phyloP scores from a whole-genome alignment of 495 filamentous ascomycete genomes.

The Talaromyces nanjingensis region DNA sequence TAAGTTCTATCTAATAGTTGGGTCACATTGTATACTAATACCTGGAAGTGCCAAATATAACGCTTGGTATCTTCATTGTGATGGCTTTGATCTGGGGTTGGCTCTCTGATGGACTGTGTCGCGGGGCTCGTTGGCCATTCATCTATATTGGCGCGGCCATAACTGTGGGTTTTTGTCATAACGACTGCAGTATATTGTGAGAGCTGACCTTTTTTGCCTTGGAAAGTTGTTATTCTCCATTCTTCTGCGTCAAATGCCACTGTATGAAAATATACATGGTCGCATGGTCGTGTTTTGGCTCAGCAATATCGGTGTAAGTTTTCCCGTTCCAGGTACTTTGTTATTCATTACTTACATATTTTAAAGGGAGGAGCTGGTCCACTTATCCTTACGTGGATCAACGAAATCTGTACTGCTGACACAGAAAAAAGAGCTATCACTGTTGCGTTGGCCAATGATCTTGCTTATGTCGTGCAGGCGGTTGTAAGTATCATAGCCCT shows the following conservation, averaged over 20 bases:
- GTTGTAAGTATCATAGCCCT: constrained; percentile 15
- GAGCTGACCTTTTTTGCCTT: background rate
- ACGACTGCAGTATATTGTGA: background rate
- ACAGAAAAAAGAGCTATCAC: constrained; percentile 21
- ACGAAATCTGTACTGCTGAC: constrained; percentile 23
- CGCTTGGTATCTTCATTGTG: constrained; percentile 25
- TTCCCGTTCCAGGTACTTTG: background rate
- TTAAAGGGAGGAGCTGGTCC: background rate
- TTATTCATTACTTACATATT: background rate
- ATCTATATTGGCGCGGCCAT: constrained; percentile 26
- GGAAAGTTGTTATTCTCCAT: constrained; percentile 20
- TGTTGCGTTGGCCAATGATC: constrained; percentile 19
- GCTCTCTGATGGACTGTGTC: constrained; percentile 26
- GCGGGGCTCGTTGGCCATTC: constrained; percentile 29
- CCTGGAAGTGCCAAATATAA: constrained; percentile 14
- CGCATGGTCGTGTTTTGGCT: constrained; percentile 24
- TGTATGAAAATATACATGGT: constrained; percentile 25
- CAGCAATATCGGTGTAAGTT: constrained; percentile 6
- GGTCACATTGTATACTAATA: background rate
- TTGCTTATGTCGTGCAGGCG: constrained; percentile 23
- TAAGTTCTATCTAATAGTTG: background rate
- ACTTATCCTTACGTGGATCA: constrained; percentile 16
- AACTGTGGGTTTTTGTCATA: constrained; percentile 14
- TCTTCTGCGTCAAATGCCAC: constrained; percentile 26
- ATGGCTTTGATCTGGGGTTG: constrained; percentile 27